Evolutionary conservation across 495 filamentous ascomycete genomes (phyloP).

Genomic region (Talaromyces nanjingensis): DNA sequence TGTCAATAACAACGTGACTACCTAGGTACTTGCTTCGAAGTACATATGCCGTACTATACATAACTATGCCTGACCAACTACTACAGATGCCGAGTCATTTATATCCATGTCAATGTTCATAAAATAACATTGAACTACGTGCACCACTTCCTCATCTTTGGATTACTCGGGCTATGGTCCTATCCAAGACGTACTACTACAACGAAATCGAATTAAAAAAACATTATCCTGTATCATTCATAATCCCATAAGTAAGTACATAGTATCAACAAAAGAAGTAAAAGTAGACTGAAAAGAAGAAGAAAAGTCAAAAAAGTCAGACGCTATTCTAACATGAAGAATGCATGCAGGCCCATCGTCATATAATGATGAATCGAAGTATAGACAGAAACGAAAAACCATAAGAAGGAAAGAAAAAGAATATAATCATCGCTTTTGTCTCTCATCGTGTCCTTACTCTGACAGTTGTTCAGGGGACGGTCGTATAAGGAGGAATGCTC

Average conservation of each 20-base stretch:
- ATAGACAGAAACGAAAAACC: not conserved
- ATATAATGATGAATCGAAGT: not conserved
- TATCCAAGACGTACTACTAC: no score
- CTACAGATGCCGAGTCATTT: no score
- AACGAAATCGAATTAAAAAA: not conserved
- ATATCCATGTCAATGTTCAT: no score
- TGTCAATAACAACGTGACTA: not conserved
- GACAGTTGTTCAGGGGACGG: not conserved
- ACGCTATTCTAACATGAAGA: conserved; percentile 2
- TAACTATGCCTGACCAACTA: no score
- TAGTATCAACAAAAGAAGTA: conserved; percentile 1
- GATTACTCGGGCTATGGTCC: no score
- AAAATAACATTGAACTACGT: no score
- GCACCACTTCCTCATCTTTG: no score
- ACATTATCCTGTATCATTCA: not conserved
- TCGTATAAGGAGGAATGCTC: conserved; percentile 15
- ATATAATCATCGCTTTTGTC: conserved; percentile 8
- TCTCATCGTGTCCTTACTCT: not conserved
- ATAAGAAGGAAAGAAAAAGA: conserved; percentile 15
- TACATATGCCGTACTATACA: no score
- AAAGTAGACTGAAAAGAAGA: not conserved
- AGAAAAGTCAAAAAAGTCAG: not conserved
- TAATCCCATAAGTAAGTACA: not conserved
- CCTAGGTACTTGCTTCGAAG: no score
- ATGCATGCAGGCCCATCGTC: not conserved